Evolutionary conservation across 2,329 filamentous ascomycete species (phyloP).

Genomic region (Colletotrichum cuscutae): DNA sequence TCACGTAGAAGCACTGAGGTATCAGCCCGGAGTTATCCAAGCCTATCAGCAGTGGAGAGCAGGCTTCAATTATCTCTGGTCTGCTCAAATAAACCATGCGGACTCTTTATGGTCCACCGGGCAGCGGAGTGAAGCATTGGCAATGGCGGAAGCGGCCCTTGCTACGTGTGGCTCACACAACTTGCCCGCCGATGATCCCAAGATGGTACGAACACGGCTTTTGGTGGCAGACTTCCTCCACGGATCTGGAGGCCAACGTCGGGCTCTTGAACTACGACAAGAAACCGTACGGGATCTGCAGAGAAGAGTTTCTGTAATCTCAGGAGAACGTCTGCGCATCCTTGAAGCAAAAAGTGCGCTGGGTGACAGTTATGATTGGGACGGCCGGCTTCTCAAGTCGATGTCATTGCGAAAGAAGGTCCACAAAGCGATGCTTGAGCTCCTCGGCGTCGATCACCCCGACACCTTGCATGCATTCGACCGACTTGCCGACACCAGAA

Average conservation of each 20-base stretch:
- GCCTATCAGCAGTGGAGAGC: neutral
- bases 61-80: neutral
- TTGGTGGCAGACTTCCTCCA: constrained; percentile 8
- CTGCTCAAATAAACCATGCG: neutral
- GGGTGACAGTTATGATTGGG: constrained; percentile 2
- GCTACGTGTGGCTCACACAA: neutral
- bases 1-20: neutral
- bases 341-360: neutral
- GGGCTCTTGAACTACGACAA: neutral
- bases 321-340: neutral
- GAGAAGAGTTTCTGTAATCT: neutral
- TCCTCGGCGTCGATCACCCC: neutral
- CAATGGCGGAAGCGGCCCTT: neutral
- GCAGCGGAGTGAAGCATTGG: neutral
- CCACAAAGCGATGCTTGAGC: neutral
- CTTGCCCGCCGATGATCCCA: neutral
- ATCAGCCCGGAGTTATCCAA: neutral
- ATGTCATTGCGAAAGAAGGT: neutral
- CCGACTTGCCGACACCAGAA: neutral
- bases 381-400: neutral
- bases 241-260: neutral
- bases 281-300: neutral
- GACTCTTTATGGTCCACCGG: neutral
- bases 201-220: neutral
- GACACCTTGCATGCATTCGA: neutral